A percentile compares a stretch with the other conserved stretches of the same genome.
Conservation (phyloP, 2,329 filamentous ascomycete species). For the Leptographium lundbergii region DNA sequence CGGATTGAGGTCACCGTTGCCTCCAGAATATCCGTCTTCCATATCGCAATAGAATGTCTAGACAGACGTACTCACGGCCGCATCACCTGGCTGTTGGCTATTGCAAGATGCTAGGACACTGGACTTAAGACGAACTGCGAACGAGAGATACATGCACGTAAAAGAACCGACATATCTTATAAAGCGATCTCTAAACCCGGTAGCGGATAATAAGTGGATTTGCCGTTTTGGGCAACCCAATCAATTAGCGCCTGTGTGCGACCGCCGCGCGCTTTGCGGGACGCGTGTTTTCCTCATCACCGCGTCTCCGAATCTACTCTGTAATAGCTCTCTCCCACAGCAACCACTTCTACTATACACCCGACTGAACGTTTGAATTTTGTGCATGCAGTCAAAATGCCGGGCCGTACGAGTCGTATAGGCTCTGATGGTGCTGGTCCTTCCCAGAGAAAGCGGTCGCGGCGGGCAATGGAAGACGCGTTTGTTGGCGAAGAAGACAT, state of each 20-base stretch:
- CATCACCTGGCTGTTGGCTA: not conserved
- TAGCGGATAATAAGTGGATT: not conserved
- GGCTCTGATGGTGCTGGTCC: not conserved
- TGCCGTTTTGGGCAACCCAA: too few species aligned
- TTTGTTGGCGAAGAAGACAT: slow-evolving; percentile 17
- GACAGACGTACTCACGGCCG: not conserved
- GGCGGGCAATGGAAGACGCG: slow-evolving; percentile 20
- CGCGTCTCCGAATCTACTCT: not conserved
- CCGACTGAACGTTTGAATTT: too few species aligned
- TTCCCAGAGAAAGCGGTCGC: slow-evolving; percentile 28
- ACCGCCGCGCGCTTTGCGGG: not conserved
- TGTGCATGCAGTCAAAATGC: slow-evolving; percentile 14
- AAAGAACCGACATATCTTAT: not conserved
- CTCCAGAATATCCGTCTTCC: not conserved
- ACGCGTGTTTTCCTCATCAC: not conserved
- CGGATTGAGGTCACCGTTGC: not conserved
- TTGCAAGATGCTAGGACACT: not conserved
- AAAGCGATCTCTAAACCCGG: not conserved
- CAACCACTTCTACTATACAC: not conserved
- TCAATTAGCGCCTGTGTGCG: not conserved
- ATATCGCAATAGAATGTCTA: not conserved
- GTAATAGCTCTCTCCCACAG: not conserved
- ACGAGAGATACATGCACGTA: not conserved
- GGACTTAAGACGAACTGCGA: not conserved
- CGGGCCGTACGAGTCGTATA: slow-evolving; percentile 12